Percentiles rank a stretch among this genome's conserved stretches.
Conservation (phyloP, 2,329 filamentous ascomycete genomes). For the Pezizomycotina sp. region DNA sequence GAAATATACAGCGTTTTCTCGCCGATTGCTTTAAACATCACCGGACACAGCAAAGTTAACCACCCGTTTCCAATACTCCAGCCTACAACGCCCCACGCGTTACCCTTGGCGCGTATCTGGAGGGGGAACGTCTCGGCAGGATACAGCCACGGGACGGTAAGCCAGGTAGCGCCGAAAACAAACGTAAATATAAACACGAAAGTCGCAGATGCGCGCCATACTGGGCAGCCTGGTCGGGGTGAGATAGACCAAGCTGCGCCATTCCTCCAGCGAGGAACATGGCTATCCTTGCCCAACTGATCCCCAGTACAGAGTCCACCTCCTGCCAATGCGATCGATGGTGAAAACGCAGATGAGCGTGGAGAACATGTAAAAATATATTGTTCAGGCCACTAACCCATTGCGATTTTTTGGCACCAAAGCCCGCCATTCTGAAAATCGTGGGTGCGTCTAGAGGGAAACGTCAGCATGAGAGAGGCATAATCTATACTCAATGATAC, state of each 20-base stretch:
- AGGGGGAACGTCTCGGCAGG: conserved; percentile 59
- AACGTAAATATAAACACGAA: conserved; percentile 56
- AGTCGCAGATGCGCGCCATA: conserved; percentile 49
- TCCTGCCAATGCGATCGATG: conserved; percentile 49
- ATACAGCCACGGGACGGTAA: conserved; percentile 45
- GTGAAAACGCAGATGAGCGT: conserved; percentile 56
- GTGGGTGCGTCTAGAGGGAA: no score
- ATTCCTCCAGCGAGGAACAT: conserved; percentile 53
- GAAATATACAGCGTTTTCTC: conserved; percentile 64
- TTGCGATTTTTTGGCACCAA: conserved; percentile 42
- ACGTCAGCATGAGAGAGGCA: no score
- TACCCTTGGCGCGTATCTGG: conserved; percentile 54
- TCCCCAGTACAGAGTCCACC: conserved; percentile 55
- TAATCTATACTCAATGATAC: no score
- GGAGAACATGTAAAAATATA: conserved; percentile 43
- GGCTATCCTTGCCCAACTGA: conserved; percentile 44
- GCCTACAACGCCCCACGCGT: conserved; percentile 58
- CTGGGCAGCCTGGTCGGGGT: conserved; percentile 29
- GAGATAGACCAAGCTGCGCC: conserved; percentile 35
- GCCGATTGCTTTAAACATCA: conserved; percentile 46
- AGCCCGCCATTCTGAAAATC: conserved; percentile 52
- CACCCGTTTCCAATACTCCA: conserved; percentile 63
- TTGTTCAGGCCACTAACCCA: conserved; percentile 47
- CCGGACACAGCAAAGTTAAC: conserved; percentile 39
- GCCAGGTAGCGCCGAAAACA: conserved; percentile 48